Evolutionary conservation across 148 eudicot species (phyloP).

Genomic region (Nepenthes mirabilis): DNA sequence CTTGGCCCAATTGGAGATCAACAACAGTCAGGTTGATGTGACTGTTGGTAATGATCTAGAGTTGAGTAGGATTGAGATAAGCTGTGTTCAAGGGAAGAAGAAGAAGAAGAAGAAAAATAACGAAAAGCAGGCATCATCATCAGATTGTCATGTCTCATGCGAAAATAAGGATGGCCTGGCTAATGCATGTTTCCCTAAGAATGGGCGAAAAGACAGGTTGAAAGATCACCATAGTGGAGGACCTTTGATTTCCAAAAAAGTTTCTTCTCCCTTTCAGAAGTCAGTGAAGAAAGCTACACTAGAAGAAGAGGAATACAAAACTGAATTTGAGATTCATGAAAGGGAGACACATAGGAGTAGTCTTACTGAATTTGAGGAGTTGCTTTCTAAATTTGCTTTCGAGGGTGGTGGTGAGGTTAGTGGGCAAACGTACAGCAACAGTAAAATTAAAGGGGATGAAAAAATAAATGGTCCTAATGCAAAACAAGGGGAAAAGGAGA

Average conservation of each 20-base stretch:
- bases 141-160: conserved; percentile 1
- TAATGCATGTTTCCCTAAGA: not conserved
- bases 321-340: not conserved
- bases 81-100: not conserved
- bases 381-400: conserved; percentile 27
- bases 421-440: conserved; percentile 3
- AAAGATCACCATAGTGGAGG: not conserved
- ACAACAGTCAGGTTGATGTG: conserved; percentile 5
- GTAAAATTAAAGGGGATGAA: conserved; percentile 2
- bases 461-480: conserved; percentile 7
- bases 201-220: not conserved
- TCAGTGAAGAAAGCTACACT: not conserved
- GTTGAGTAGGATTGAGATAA: not conserved
- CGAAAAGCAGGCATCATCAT: not conserved
- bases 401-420: conserved; percentile 6
- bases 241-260: conserved; percentile 6
- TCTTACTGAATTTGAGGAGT: conserved; percentile 11
- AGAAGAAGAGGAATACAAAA: conserved; percentile 9
- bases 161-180: conserved; percentile 8
- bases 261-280: conserved; percentile 12
- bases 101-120: conserved; percentile 13
- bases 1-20: conserved; percentile 1
- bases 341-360: not conserved
- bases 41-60: not conserved
- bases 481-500: conserved; percentile 13